phyloP scores from a whole-genome alignment of 345 rosid species.

The Angophora floribunda region DNA sequence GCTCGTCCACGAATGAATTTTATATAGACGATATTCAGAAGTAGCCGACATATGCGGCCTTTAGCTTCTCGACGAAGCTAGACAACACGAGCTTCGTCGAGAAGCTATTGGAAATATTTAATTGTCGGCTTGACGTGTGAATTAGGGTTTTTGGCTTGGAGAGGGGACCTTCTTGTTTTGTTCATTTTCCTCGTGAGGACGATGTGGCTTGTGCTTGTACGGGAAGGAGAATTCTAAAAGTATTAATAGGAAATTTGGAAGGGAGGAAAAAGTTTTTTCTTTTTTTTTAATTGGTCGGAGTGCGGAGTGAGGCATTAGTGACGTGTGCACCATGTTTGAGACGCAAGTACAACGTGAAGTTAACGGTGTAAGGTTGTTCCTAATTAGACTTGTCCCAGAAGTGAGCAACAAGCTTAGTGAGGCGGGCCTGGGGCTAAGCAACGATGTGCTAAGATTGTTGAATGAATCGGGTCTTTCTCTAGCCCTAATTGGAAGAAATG shows the following conservation, averaged over 20 bases:
- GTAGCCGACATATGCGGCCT: not conserved
- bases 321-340: not conserved
- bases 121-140: not conserved
- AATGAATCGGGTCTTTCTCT: not conserved
- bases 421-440: not conserved
- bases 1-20: not conserved
- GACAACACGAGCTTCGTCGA: not conserved
- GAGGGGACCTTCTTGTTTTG: not conserved
- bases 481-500: not conserved
- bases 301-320: not conserved
- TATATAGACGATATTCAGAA: not conserved
- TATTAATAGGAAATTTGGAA: not conserved
- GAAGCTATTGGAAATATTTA: not conserved
- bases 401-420: not conserved
- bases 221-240: not conserved
- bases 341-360: accelerated
- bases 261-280: accelerated
- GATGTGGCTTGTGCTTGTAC: not conserved
- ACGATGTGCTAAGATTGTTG: not conserved
- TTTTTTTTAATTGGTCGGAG: accelerated
- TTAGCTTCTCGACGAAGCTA: not conserved
- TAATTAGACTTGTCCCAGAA: not conserved
- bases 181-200: not conserved
- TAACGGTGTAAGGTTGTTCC: not conserved
- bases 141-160: not conserved